Conservation (phyloP, 257 asterid genomes). For the Solanum tacnaense region DNA sequence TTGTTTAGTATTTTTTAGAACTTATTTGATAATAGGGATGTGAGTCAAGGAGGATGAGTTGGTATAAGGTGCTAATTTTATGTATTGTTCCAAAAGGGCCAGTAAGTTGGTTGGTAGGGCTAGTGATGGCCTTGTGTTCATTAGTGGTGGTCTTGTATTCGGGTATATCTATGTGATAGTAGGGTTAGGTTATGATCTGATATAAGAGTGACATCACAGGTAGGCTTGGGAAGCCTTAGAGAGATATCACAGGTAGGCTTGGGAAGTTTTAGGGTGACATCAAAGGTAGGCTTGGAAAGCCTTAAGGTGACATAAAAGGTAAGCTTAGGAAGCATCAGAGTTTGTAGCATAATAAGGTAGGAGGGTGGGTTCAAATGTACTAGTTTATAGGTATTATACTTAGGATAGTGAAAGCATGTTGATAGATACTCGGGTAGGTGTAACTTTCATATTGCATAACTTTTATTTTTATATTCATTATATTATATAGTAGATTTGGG, state of each 20-base stretch:
- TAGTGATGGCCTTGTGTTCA: neutral
- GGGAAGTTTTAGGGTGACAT: neutral
- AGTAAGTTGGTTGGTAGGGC: neutral
- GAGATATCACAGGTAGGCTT: neutral
- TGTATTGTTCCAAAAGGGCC: neutral
- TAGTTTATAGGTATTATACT: neutral
- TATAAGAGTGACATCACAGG: too few relatives aligned
- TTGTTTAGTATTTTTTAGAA: neutral
- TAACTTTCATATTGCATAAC: neutral
- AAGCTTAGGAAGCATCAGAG: neutral
- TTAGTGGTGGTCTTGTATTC: neutral
- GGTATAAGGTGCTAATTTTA: neutral
- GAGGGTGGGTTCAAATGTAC: neutral
- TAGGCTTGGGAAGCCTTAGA: too few relatives aligned
- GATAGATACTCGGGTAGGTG: neutral
- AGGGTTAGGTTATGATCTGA: neutral
- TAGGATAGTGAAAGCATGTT: neutral
- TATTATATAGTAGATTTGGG: neutral
- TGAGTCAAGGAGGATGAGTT: neutral
- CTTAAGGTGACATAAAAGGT: neutral
- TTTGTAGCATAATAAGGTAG: neutral
- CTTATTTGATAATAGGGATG: neutral
- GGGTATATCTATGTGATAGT: neutral
- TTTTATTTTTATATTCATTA: too few relatives aligned
- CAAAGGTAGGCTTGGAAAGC: too few relatives aligned